Conservation (phyloP, 163 green algal genomes). For the Prototheca stagnorum region DNA sequence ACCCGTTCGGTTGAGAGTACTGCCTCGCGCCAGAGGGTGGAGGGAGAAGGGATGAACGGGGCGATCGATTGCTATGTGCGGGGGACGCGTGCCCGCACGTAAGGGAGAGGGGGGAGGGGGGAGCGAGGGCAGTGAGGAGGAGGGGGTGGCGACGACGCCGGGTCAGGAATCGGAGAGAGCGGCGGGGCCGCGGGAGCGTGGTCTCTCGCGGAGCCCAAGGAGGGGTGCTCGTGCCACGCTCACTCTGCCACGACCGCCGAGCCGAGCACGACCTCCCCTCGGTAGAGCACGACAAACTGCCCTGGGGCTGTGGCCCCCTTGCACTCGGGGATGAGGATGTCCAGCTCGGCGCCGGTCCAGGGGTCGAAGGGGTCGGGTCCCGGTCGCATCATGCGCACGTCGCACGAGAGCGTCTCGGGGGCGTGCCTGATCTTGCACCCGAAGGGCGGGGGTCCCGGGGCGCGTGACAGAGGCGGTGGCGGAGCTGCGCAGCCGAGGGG, state of each 20-base stretch:
- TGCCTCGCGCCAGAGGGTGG: too few relatives aligned
- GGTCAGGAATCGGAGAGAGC: not conserved
- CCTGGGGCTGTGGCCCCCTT: constrained; percentile 89
- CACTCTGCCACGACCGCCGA: constrained; percentile 34
- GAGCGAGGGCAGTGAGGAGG: not conserved
- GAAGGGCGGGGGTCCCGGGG: constrained; percentile 2
- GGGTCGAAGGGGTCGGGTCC: not conserved
- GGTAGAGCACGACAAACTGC: constrained; percentile 96
- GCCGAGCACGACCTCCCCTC: constrained; percentile 58
- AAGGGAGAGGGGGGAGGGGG: not conserved
- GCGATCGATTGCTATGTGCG: not conserved
- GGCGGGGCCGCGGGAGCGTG: not conserved
- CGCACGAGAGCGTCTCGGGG: constrained; percentile 50
- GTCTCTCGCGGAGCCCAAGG: not conserved
- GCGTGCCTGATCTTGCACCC: constrained; percentile 74
- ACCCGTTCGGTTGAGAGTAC: too few relatives aligned
- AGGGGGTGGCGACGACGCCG: not conserved
- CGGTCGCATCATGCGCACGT: constrained; percentile 18
- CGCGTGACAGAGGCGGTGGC: constrained; percentile 3
- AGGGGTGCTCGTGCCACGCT: not conserved
- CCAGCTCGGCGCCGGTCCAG: constrained; percentile 1
- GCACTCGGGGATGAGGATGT: constrained; percentile 42
- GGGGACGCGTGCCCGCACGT: not conserved
- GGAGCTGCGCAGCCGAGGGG: not conserved
- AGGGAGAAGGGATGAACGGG: too few relatives aligned